These are phyloP conservation scores for Cucumis hystrix DNA, from an alignment of 306 rosid species.

Conservation along the genomic window DNA sequence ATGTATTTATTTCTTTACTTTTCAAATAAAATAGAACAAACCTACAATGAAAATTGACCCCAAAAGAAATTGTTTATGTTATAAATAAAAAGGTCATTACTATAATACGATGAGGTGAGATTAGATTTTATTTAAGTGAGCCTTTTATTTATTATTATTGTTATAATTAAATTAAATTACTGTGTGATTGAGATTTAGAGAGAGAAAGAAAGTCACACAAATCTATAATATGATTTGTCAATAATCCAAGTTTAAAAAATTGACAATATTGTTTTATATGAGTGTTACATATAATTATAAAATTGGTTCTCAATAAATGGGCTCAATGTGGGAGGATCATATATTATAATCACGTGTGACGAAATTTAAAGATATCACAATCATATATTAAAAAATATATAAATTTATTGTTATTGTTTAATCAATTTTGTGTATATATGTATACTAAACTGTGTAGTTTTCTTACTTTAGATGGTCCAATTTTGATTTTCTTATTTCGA, in stretches of 20 bases:
- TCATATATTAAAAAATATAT: neutral
- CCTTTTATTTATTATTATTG: neutral
- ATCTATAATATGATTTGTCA: neutral
- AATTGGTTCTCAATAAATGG: neutral
- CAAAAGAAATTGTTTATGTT: neutral
- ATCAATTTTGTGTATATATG: no score
- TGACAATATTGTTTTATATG: neutral
- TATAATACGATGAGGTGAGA: neutral
- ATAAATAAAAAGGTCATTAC: neutral
- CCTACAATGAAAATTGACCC: neutral
- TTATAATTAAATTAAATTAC: no score
- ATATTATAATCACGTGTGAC: neutral
- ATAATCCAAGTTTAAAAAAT: neutral
- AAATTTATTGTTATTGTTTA: no score
- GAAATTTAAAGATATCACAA: neutral
- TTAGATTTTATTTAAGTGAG: neutral
- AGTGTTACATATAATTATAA: neutral
- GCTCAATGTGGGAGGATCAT: neutral
- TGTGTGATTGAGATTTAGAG: neutral
- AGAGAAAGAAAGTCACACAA: neutral
- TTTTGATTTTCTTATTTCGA: no score
- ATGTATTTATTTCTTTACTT: neutral
- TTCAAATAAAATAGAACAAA: neutral
- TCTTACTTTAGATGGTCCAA: no score
- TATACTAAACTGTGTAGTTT: no score